Evolutionary conservation across 352 stramenopile genomes (phyloP), one percentile per base, ranked within the genome.

Genomic region (Halophytophthora polymorphica): DNA sequence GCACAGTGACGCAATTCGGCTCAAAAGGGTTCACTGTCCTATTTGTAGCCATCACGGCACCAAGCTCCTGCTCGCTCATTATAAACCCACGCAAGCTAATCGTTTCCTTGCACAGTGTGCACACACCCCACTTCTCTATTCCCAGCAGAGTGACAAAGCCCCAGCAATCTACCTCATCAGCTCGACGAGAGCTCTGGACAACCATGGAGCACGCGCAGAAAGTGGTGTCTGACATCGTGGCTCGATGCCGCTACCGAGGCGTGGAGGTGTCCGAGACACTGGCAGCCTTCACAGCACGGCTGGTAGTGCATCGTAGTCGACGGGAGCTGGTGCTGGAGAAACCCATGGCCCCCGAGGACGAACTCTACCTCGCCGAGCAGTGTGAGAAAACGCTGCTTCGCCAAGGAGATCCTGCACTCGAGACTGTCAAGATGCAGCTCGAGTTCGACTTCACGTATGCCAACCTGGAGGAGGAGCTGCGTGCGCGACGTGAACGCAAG

Each of bases 381-480:
- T 93, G 82, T 58, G 79, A 96, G 41, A 72, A 69, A 22, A 71
- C 80, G 36, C 66, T 97, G 14, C 49, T 92, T 0, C 78, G 90
- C 41, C 50, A 73, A 35, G 85, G 95, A 14, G 84, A 86, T 29
- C 90, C 90, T 19, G 65, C 81, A 15, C 70, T 97, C 46, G 83
- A 95, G 66, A 93, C 86, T n/a, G 83, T 98, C 53, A 97, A 96
- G 61, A 98, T 98, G 89, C 93, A 98, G 69, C 89, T 98, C 37
- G 88, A 88, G 44, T 98, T 97, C 53, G 93, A 98, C 61, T 88
- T 81, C 22, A 88, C 78, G 36, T 97, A 97, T 64, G 83, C 94
- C 5, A 88, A 90, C 29, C 58, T 88, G 1, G 81, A 92, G 40
- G 80, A 95, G 36, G 66, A 78, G 29, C 45, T 97, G 33, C 69